These are phyloP conservation scores for Syzygium jambos DNA, from an alignment of 345 rosid species.

Conservation along the genomic window DNA sequence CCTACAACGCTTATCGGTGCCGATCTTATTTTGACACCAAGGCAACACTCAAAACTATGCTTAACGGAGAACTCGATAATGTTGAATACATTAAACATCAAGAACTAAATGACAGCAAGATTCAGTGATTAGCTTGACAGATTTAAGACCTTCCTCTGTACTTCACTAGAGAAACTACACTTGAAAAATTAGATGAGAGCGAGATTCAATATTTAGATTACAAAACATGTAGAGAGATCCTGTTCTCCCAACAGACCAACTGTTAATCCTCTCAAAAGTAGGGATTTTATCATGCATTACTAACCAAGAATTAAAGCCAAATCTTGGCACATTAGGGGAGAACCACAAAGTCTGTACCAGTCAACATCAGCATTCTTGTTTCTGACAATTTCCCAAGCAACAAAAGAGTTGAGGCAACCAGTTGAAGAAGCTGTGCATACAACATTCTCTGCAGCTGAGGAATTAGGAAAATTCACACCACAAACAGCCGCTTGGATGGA, in stretches of 20 bases:
- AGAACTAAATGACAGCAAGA: neutral
- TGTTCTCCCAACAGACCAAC: neutral
- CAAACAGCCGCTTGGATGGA: neutral
- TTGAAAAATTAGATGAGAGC: neutral
- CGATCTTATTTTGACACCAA: neutral
- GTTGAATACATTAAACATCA: neutral
- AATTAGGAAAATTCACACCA: neutral
- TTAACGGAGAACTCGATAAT: neutral
- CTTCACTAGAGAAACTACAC: neutral
- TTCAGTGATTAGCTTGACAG: neutral
- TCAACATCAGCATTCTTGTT: neutral
- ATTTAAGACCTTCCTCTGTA: neutral
- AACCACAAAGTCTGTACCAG: neutral
- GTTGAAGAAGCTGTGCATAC: neutral
- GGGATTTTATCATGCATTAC: neutral
- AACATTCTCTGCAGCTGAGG: neutral
- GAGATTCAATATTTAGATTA: neutral
- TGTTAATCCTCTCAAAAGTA: neutral
- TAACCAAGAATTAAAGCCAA: neutral
- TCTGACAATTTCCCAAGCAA: neutral
- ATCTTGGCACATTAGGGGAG: neutral
- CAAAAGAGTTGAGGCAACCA: neutral
- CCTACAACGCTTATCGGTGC: neutral
- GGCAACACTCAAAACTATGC: neutral
- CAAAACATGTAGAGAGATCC: neutral